Conservation (phyloP, 192 early-diverging fungal species). For the Oehlia diaphana region DNA sequence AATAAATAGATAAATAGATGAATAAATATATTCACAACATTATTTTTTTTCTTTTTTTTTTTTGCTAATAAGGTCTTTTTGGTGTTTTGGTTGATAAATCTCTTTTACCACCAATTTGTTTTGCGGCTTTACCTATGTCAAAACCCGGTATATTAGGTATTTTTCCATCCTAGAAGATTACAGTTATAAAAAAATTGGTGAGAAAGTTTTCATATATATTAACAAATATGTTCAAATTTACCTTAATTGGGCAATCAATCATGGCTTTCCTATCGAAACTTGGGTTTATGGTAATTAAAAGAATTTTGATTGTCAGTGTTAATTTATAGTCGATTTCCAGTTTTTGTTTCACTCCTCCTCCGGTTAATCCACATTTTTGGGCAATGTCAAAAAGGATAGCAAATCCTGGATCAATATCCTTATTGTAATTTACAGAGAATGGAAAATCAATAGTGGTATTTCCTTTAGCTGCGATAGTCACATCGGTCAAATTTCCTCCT, state of each 20-base stretch:
- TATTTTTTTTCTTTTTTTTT: too few species aligned
- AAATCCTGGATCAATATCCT: constrained; percentile 29
- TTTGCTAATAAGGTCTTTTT: too few species aligned
- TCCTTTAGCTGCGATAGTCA: constrained; percentile 37
- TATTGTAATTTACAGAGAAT: constrained; percentile 41
- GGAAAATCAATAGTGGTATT: constrained; percentile 45
- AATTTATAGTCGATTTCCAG: constrained; percentile 50
- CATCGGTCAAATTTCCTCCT: constrained; percentile 42
- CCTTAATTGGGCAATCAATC: constrained; percentile 28
- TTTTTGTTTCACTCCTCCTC: constrained; percentile 24
- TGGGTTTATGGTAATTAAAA: constrained; percentile 45
- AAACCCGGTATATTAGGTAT: constrained; percentile 25
- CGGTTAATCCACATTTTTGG: constrained; percentile 40
- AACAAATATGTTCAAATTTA: background rate
- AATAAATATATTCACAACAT: too few species aligned
- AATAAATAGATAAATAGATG: too few species aligned
- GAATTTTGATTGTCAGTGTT: constrained; percentile 46
- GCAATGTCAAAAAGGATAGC: constrained; percentile 43
- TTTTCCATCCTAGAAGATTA: constrained; percentile 9
- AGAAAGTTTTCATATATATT: background rate
- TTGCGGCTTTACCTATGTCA: background rate
- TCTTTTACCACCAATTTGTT: too few species aligned
- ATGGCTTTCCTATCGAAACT: constrained; percentile 12
- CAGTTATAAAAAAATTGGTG: background rate
- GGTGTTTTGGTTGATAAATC: too few species aligned